phyloP scores from a whole-genome alignment of 2,329 filamentous ascomycete genomes.

The Colletotrichum simmondsii region DNA sequence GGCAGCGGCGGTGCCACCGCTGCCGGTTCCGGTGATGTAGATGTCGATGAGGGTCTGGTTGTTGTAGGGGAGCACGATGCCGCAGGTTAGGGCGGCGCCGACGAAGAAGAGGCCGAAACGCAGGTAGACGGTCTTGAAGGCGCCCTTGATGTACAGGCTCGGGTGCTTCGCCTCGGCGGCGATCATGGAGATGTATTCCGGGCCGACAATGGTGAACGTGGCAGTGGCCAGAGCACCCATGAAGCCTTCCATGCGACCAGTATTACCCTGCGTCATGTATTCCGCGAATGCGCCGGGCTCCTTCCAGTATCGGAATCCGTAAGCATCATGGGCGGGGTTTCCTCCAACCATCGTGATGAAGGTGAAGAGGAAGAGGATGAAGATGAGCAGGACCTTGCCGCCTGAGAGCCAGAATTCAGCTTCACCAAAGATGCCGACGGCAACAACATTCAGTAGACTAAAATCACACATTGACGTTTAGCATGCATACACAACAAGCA shows the following conservation, averaged over 20 bases:
- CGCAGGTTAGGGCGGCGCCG: constrained; percentile 74
- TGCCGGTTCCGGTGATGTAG: constrained; percentile 61
- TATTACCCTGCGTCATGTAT: constrained; percentile 52
- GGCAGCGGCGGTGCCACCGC: constrained; percentile 46
- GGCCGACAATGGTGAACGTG: constrained; percentile 73
- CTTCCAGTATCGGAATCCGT: constrained; percentile 37
- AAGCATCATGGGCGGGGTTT: constrained; percentile 38
- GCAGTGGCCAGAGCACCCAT: constrained; percentile 74
- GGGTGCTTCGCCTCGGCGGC: constrained; percentile 75
- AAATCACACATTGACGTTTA: constrained; percentile 29
- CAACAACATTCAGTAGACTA: constrained; percentile 36
- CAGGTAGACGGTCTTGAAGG: constrained; percentile 70
- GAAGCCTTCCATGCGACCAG: constrained; percentile 79
- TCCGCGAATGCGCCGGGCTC: constrained; percentile 32
- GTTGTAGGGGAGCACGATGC: constrained; percentile 74
- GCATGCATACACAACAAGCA: constrained; percentile 27
- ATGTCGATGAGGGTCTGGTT: constrained; percentile 65
- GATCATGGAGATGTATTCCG: constrained; percentile 73
- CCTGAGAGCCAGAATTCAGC: constrained; percentile 68
- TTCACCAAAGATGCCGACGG: constrained; percentile 58
- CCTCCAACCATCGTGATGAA: constrained; percentile 52
- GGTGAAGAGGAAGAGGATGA: constrained; percentile 72
- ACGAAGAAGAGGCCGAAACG: constrained; percentile 62
- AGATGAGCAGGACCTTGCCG: constrained; percentile 65
- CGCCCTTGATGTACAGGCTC: constrained; percentile 67